Evolutionary conservation across 2,329 filamentous ascomycete species (phyloP).

Genomic region (Ceratocystis harringtonii): DNA sequence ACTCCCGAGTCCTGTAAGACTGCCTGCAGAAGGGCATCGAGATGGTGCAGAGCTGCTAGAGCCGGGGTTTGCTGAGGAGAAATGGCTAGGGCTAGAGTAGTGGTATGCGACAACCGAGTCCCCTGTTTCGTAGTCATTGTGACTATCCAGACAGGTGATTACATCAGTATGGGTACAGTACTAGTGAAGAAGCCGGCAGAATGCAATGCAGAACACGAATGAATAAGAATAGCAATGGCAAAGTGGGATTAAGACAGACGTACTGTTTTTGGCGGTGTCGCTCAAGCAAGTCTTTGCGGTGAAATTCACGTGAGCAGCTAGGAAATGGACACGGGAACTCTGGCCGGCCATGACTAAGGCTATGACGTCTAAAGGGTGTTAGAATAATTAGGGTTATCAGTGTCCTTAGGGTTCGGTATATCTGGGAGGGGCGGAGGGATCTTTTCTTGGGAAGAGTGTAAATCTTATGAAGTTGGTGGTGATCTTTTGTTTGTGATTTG

Average conservation of each 20-base stretch:
- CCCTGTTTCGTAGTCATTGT: neutral
- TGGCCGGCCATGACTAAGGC: slow-evolving; percentile 43
- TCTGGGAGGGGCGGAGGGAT: neutral
- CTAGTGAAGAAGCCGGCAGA: neutral
- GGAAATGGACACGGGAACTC: slow-evolving; percentile 36
- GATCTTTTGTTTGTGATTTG: neutral
- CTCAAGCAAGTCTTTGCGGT: slow-evolving; percentile 43
- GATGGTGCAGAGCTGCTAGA: no score
- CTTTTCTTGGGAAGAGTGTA: neutral
- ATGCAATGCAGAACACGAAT: neutral
- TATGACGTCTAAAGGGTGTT: slow-evolving; percentile 35
- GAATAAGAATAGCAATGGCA: neutral
- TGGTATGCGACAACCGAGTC: neutral
- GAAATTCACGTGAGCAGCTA: slow-evolving; percentile 42
- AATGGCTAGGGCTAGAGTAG: neutral
- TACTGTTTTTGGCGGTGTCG: slow-evolving; percentile 35
- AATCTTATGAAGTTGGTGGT: neutral
- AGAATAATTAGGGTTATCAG: neutral
- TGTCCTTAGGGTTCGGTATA: neutral
- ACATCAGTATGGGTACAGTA: no score
- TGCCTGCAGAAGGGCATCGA: no score
- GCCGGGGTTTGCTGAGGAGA: no score
- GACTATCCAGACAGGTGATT: neutral
- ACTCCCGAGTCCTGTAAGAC: no score
- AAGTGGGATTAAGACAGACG: slow-evolving; percentile 15